phyloP scores from a whole-genome alignment of 768 basidiomycete genomes.

The Boletus rufocinnamomeus region DNA sequence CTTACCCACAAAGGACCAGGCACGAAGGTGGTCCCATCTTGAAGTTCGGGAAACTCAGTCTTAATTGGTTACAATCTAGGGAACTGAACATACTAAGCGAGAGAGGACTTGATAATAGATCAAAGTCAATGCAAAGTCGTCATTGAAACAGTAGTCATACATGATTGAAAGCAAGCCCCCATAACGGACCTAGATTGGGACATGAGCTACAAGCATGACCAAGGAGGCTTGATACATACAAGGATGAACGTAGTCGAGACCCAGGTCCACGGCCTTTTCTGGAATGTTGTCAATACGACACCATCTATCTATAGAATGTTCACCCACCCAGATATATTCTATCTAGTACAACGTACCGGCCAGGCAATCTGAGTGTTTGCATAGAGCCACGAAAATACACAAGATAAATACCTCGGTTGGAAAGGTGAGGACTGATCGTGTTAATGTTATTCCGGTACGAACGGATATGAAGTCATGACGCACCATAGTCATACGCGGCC shows the following conservation, averaged over 20 bases:
- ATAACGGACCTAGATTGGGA: slow-evolving; percentile 13
- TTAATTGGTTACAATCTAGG: neutral
- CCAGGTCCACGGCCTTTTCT: slow-evolving; percentile 12
- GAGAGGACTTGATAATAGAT: neutral
- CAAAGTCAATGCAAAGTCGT: neutral
- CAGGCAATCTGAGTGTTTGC: neutral
- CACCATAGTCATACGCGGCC: slow-evolving; percentile 8
- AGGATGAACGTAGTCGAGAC: slow-evolving; percentile 7
- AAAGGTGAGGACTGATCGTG: slow-evolving; percentile 10
- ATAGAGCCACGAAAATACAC: too few relatives aligned
- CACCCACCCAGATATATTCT: slow-evolving; percentile 13
- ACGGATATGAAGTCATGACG: neutral
- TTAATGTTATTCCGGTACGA: neutral
- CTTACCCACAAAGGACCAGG: slow-evolving; percentile 9
- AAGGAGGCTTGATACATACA: neutral
- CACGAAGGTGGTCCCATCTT: slow-evolving; percentile 1
- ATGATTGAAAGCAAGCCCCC: neutral
- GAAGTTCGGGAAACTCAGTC: neutral
- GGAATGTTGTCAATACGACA: neutral
- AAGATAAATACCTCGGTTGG: slow-evolving; percentile 12
- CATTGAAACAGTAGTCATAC: neutral
- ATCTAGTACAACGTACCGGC: slow-evolving; percentile 7
- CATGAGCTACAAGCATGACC: neutral
- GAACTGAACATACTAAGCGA: neutral
- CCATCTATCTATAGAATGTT: too few relatives aligned